phyloP scores from a whole-genome alignment of 352 stramenopile species.

The Aphanomyces invadans region DNA sequence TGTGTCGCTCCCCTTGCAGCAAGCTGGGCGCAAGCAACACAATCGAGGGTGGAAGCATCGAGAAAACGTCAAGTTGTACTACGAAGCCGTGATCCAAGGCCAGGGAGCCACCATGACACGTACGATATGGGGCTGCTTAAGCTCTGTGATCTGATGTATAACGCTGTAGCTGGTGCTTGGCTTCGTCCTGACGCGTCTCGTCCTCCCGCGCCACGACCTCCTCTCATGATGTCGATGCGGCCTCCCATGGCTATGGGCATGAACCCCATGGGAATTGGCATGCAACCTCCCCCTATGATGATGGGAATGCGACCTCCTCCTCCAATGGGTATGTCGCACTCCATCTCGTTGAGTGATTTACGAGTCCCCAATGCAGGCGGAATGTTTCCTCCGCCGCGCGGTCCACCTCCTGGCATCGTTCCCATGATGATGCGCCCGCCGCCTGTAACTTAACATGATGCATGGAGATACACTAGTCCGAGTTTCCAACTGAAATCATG shows the following conservation, averaged over 20 bases:
- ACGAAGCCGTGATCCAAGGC: slow-evolving; percentile 56
- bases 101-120: slow-evolving; percentile 23
- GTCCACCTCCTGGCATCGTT: slow-evolving; percentile 69
- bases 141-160: not conserved
- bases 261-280: not conserved
- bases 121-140: not conserved
- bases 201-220: slow-evolving; percentile 3
- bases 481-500: no score
- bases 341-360: not conserved
- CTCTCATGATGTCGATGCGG: slow-evolving; percentile 12
- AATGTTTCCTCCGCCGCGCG: slow-evolving; percentile 51
- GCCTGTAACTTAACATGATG: slow-evolving; percentile 26
- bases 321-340: slow-evolving; percentile 1
- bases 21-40: slow-evolving; percentile 90
- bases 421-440: slow-evolving; percentile 66
- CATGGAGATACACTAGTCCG: not conserved
- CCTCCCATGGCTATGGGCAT: not conserved
- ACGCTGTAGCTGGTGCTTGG: slow-evolving; percentile 23
- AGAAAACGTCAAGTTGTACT: slow-evolving; percentile 92
- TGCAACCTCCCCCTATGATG: slow-evolving; percentile 14
- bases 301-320: slow-evolving; percentile 18
- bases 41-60: slow-evolving; percentile 92
- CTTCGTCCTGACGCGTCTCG: slow-evolving; percentile 15
- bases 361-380: slow-evolving; percentile 34
- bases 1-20: slow-evolving; percentile 32